Conservation (phyloP, 805 yeast species). For the Candida maltosa region DNA sequence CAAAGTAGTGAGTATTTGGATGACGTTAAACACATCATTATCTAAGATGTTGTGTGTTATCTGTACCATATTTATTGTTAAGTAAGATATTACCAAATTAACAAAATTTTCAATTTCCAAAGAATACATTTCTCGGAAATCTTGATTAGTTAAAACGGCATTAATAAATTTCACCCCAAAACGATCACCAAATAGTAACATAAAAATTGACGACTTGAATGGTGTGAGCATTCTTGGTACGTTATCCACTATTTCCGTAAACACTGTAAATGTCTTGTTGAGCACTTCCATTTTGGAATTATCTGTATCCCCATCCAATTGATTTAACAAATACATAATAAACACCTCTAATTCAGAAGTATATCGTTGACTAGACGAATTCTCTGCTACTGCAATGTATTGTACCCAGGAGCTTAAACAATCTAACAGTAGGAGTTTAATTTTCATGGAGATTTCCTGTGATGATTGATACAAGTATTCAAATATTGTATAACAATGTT, state of each 20-base stretch:
- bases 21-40: slow-evolving; percentile 33
- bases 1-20: slow-evolving; percentile 48
- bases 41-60: slow-evolving; percentile 38
- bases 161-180: slow-evolving; percentile 45
- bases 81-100: slow-evolving; percentile 41
- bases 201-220: slow-evolving; percentile 24
- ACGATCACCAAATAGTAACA: slow-evolving; percentile 39
- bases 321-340: slow-evolving; percentile 18
- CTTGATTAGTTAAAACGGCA: slow-evolving; percentile 25
- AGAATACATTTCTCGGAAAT: slow-evolving; percentile 20
- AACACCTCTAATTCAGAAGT: slow-evolving; percentile 20
- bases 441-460: slow-evolving; percentile 5
- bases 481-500: slow-evolving; percentile 15
- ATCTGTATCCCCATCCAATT: slow-evolving; percentile 9
- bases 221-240: slow-evolving; percentile 39
- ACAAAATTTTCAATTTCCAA: slow-evolving; percentile 42
- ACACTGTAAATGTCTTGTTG: slow-evolving; percentile 25
- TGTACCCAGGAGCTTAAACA: slow-evolving; percentile 35
- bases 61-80: slow-evolving; percentile 45
- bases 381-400: slow-evolving; percentile 34
- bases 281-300: slow-evolving; percentile 13
- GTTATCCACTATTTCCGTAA: slow-evolving; percentile 45
- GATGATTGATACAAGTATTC: slow-evolving; percentile 12
- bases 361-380: slow-evolving; percentile 30
- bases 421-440: slow-evolving; percentile 16